Conservation (phyloP, 495 filamentous ascomycete species). For the Hypoxylon crocopeplum region DNA sequence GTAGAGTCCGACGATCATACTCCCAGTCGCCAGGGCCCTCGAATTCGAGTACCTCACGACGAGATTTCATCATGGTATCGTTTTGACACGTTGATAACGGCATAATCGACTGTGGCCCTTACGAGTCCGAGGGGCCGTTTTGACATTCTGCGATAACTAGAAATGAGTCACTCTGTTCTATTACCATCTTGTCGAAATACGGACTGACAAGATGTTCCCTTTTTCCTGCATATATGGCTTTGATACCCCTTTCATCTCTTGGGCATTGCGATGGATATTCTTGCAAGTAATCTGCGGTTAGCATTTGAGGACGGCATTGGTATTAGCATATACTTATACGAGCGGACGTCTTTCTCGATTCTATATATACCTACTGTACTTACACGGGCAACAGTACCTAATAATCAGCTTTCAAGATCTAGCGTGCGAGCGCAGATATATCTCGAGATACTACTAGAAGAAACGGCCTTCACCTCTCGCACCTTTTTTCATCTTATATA, state of each 20-base stretch:
- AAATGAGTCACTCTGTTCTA: too few relatives aligned
- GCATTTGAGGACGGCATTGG: neutral
- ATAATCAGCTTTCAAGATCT: too few relatives aligned
- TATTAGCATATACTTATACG: neutral
- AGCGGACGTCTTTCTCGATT: slow-evolving; percentile 1
- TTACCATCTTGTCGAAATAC: neutral
- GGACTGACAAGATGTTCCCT: neutral
- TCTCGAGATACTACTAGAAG: too few relatives aligned
- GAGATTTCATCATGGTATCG: slow-evolving; percentile 4
- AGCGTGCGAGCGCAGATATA: too few relatives aligned
- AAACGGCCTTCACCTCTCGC: too few relatives aligned
- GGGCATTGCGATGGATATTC: slow-evolving; percentile 2
- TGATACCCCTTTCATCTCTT: slow-evolving; percentile 27
- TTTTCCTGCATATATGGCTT: slow-evolving; percentile 13
- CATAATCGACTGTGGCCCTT: neutral
- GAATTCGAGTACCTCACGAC: neutral
- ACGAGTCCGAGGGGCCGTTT: neutral
- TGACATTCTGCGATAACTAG: too few relatives aligned
- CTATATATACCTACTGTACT: neutral
- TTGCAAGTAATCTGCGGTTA: neutral
- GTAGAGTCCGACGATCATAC: neutral
- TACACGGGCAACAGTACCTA: neutral
- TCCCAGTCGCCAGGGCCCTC: neutral
- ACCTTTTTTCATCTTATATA: too few relatives aligned
- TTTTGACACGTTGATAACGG: slow-evolving; percentile 5